Conservation (phyloP, 2,329 filamentous ascomycete species). For the Seiridium unicorne region DNA sequence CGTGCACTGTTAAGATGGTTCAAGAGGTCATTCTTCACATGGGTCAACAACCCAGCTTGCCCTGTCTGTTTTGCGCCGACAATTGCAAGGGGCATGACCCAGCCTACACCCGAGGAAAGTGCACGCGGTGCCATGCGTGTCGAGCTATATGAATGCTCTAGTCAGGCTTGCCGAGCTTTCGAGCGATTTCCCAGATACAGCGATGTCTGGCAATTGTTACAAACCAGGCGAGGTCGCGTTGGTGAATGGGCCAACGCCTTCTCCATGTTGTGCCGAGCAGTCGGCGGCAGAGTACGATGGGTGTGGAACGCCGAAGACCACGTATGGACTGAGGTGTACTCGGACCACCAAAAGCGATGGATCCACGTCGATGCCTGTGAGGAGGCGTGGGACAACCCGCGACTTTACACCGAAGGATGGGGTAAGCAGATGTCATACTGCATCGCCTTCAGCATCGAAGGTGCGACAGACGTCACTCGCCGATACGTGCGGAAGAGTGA, state of each 20-base stretch:
- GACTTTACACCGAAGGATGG: slow-evolving; percentile 93
- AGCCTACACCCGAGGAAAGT: slow-evolving; percentile 83
- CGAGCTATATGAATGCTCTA: slow-evolving; percentile 87
- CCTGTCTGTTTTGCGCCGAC: slow-evolving; percentile 80
- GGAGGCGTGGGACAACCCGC: slow-evolving; percentile 91
- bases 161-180: slow-evolving; percentile 69
- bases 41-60: slow-evolving; percentile 94
- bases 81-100: slow-evolving; percentile 77
- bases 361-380: slow-evolving; percentile 96
- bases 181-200: slow-evolving; percentile 94
- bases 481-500: slow-evolving; percentile 10
- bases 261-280: slow-evolving; percentile 92
- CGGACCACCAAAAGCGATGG: slow-evolving; percentile 89
- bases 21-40: slow-evolving; percentile 90
- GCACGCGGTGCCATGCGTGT: slow-evolving; percentile 85
- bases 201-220: slow-evolving; percentile 88
- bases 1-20: slow-evolving; percentile 72
- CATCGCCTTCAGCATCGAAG: slow-evolving; percentile 93
- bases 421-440: slow-evolving; percentile 96
- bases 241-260: slow-evolving; percentile 99
- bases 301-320: slow-evolving; percentile 98
- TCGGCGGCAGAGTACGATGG: slow-evolving; percentile 90
- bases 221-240: slow-evolving; percentile 80
- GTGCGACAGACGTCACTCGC: slow-evolving; percentile 54
- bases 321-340: slow-evolving; percentile 97